Percentiles rank a stretch among this genome's conserved stretches.
phyloP scores from a whole-genome alignment of 106 monocot species.

The Narthecium ossifragum region DNA sequence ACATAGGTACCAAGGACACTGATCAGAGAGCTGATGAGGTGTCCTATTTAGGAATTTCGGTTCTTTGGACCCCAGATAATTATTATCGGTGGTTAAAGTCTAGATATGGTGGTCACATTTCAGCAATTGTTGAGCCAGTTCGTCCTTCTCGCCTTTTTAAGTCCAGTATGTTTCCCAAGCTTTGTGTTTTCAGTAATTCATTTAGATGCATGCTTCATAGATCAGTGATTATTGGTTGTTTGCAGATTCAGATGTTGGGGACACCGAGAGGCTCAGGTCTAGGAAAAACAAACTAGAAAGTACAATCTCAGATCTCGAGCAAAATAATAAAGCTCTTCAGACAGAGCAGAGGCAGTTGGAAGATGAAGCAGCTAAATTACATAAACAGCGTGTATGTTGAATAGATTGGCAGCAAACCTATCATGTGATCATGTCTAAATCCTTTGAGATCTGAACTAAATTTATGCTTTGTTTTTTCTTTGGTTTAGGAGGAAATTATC shows the following conservation, averaged over 20 bases:
- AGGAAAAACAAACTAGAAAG: conserved; percentile 53
- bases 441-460: background rate
- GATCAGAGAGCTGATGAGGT: conserved; percentile 77
- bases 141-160: conserved; percentile 67
- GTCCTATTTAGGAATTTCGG: conserved; percentile 44
- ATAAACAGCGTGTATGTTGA: conserved; percentile 49
- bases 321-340: conserved; percentile 45
- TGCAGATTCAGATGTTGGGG: conserved; percentile 65
- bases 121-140: conserved; percentile 66
- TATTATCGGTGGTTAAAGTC: conserved; percentile 86
- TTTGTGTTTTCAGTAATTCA: background rate
- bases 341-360: conserved; percentile 73
- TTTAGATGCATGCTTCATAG: too few relatives aligned
- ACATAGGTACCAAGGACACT: conserved; percentile 77
- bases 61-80: conserved; percentile 97
- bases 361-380: conserved; percentile 68
- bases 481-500: conserved; percentile 61
- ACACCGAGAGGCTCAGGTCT: conserved; percentile 52
- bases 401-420: background rate
- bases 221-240: background rate
- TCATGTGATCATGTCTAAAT: background rate
- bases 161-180: conserved; percentile 46
- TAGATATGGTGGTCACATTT: conserved; percentile 87
- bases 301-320: conserved; percentile 43
- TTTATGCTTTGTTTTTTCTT: conserved; percentile 6